Conservation (phyloP, 2,329 filamentous ascomycete species). For the Ophiostoma quercus region DNA sequence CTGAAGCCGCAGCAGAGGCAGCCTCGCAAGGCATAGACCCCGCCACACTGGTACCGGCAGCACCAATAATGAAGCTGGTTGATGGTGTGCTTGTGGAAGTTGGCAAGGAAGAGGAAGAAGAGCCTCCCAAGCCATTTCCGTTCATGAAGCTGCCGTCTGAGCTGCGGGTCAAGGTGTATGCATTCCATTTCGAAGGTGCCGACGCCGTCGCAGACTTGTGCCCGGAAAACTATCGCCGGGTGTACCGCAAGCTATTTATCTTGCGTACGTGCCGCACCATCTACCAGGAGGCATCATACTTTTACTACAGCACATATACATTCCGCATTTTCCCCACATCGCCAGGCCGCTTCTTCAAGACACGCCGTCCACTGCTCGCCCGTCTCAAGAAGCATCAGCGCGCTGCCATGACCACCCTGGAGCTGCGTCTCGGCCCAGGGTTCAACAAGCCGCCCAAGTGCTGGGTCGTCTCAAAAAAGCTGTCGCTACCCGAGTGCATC, state of each 20-base stretch:
- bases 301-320: conserved; percentile 59
- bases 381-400: conserved; percentile 59
- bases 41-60: background rate
- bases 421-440: conserved; percentile 67
- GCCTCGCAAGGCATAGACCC: background rate
- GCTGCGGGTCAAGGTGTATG: conserved; percentile 64
- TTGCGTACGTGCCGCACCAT: conserved; percentile 57
- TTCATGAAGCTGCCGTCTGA: conserved; percentile 66
- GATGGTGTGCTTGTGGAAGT: conserved; percentile 8
- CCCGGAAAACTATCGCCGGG: conserved; percentile 57
- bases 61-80: background rate
- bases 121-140: conserved; percentile 46
- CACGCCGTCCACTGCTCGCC: conserved; percentile 64
- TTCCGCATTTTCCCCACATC: conserved; percentile 63
- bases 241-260: conserved; percentile 55
- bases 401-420: conserved; percentile 55
- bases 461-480: conserved; percentile 61
- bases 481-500: conserved; percentile 59
- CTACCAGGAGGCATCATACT: conserved; percentile 58
- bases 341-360: conserved; percentile 63
- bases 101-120: conserved; percentile 17
- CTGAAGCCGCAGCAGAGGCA: background rate
- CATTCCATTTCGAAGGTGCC: conserved; percentile 52
- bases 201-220: conserved; percentile 60
- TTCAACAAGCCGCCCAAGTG: conserved; percentile 65